phyloP scores from a whole-genome alignment of 164 flowering plant genomes.

The Chimonanthus salicifolius region DNA sequence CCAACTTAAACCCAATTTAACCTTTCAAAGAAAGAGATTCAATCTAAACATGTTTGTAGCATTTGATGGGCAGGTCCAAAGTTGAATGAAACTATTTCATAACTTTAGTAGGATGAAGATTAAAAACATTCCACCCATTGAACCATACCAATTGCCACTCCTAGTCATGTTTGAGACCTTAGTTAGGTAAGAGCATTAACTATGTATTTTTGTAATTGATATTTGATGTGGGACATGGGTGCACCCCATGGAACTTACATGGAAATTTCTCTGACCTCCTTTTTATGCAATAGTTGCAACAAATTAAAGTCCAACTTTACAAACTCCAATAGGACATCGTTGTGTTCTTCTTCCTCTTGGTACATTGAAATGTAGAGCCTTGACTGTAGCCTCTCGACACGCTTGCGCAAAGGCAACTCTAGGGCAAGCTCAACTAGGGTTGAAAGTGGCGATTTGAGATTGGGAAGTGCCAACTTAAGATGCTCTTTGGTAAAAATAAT shows the following conservation, averaged over 20 bases:
- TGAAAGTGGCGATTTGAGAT: constrained; percentile 6
- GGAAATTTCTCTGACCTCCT: constrained; percentile 14
- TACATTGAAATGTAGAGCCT: constrained; percentile 14
- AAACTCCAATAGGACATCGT: constrained; percentile 5
- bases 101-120: too few species aligned
- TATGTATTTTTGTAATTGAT: too few species aligned
- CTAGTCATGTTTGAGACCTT: too few species aligned
- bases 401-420: constrained; percentile 10
- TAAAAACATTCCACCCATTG: too few species aligned
- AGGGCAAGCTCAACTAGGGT: constrained; percentile 17
- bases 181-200: too few species aligned
- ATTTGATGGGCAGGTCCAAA: too few species aligned
- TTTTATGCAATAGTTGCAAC: constrained; percentile 17
- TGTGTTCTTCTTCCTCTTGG: constrained; percentile 4
- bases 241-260: constrained; percentile 11
- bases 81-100: too few species aligned
- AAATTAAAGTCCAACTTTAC: constrained; percentile 12
- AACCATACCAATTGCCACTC: too few species aligned
- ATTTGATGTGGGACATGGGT: too few species aligned
- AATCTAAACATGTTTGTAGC: too few species aligned
- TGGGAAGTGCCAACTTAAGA: constrained; percentile 5
- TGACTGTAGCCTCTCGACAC: constrained; percentile 15
- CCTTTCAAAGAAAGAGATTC: too few species aligned
- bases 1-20: too few species aligned
- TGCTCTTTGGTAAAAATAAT: constrained; percentile 14